Conservation (phyloP, 2,329 filamentous ascomycete species). For the Claviceps cyperi region DNA sequence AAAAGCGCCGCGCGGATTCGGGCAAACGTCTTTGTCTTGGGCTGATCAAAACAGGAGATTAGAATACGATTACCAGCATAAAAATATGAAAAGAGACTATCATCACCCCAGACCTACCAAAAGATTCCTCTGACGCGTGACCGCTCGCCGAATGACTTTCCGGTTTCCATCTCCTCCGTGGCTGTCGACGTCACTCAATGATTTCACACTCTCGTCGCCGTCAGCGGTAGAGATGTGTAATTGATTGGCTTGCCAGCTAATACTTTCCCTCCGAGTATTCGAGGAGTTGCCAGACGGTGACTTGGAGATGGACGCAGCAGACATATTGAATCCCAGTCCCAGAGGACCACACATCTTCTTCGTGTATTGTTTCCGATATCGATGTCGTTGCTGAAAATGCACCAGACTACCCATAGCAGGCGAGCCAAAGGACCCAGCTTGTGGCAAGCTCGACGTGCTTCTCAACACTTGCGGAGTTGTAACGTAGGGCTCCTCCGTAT, state of each 20-base stretch:
- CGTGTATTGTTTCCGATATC: constrained; percentile 53
- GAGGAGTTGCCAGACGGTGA: constrained; percentile 51
- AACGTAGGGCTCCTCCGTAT: constrained; percentile 67
- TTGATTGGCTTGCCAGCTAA: constrained; percentile 82
- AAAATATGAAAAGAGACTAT: neutral
- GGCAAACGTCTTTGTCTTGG: constrained; percentile 92
- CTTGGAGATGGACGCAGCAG: constrained; percentile 39
- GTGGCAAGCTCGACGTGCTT: constrained; percentile 30
- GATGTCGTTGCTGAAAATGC: constrained; percentile 68
- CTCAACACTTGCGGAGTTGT: constrained; percentile 69
- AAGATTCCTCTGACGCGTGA: constrained; percentile 78
- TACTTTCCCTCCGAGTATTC: constrained; percentile 63
- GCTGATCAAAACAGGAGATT: constrained; percentile 32
- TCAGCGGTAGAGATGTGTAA: constrained; percentile 67
- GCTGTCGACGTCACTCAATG: constrained; percentile 46
- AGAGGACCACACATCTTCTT: constrained; percentile 36
- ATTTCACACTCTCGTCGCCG: constrained; percentile 48
- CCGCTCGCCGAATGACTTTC: constrained; percentile 66
- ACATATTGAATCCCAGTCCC: constrained; percentile 35
- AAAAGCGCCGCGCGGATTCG: constrained; percentile 79
- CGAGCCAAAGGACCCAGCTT: constrained; percentile 46
- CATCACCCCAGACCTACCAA: constrained; percentile 38
- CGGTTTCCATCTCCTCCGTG: constrained; percentile 43
- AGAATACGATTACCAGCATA: neutral
- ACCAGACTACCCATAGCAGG: constrained; percentile 62